Evolutionary conservation across 1,139 yeast genomes (phyloP).

Genomic region (Yamadazyma pseudoaaseri): DNA sequence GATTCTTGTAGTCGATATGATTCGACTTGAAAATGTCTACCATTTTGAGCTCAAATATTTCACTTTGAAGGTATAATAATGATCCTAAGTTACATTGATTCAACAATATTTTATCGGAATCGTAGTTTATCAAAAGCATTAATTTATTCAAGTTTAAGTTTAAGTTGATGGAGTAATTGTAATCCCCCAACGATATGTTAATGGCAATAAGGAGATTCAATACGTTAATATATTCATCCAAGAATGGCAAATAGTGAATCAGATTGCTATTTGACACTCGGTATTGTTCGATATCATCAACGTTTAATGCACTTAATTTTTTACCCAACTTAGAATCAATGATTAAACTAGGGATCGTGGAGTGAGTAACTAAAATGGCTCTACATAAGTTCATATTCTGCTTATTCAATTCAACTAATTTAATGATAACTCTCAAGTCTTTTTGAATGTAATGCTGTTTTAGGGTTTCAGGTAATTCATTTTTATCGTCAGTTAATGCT

Average conservation of each 20-base stretch:
- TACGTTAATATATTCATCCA: conserved; percentile 73
- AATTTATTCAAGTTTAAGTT: conserved; percentile 68
- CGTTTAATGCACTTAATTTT: conserved; percentile 6
- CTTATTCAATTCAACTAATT: conserved; percentile 58
- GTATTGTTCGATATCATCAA: conserved; percentile 3
- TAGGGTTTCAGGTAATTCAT: conserved; percentile 17
- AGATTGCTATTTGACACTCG: conserved; percentile 29
- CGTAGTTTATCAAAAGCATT: conserved; percentile 71
- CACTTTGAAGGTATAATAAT: conserved; percentile 67
- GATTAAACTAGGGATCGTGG: conserved; percentile 60
- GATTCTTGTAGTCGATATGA: conserved; percentile 8
- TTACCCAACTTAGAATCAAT: conserved; percentile 21
- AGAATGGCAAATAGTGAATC: conserved; percentile 28
- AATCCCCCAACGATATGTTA: conserved; percentile 66
- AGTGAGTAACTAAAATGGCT: conserved; percentile 62
- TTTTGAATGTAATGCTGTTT: conserved; percentile 56
- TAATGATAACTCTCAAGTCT: conserved; percentile 67
- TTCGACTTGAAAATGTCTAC: conserved; percentile 31
- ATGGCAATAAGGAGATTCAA: conserved; percentile 69
- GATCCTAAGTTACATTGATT: conserved; percentile 75
- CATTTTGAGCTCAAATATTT: conserved; percentile 51
- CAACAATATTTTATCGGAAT: conserved; percentile 61
- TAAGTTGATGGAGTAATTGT: conserved; percentile 58
- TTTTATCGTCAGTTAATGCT: conserved; percentile 41
- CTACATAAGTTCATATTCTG: conserved; percentile 52